Evolutionary conservation across 257 asterid genomes (phyloP).

Genomic region (Anisodus acutangulus): DNA sequence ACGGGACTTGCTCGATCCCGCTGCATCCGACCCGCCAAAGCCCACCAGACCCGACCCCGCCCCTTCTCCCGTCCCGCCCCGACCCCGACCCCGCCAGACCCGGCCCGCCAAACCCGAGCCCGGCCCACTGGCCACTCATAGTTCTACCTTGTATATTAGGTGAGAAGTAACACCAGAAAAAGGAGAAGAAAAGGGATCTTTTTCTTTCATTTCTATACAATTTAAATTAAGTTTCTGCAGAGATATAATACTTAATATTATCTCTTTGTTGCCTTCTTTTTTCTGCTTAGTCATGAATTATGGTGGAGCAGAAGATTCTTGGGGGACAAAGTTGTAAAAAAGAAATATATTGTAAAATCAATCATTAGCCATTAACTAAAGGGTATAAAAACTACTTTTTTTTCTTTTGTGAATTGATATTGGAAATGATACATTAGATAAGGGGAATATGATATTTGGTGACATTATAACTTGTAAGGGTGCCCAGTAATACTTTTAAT

Average conservation of each 20-base stretch:
- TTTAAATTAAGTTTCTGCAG: not conserved
- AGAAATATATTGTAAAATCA: not conserved
- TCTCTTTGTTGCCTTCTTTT: not conserved
- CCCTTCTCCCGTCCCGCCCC: too few species aligned
- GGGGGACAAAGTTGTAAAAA: not conserved
- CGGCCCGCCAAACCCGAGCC: too few species aligned
- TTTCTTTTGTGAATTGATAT: not conserved
- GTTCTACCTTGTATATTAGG: not conserved
- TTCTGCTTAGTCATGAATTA: not conserved
- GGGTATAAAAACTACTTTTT: too few species aligned
- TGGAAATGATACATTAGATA: not conserved
- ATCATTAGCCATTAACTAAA: not conserved
- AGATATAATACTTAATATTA: not conserved
- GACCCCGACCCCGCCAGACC: too few species aligned
- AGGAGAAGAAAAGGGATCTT: not conserved
- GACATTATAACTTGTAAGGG: not conserved
- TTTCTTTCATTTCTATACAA: too few species aligned
- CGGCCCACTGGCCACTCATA: too few species aligned
- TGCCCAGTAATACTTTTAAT: too few species aligned
- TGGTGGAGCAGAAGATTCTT: not conserved
- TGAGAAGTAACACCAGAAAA: not conserved
- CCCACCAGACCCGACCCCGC: too few species aligned
- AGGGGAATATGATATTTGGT: not conserved
- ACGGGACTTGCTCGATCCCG: too few species aligned
- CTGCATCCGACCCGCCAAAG: too few species aligned